A percentile compares a stretch with the other conserved stretches of the same genome.
phyloP scores from a whole-genome alignment of 108 stramenopile genomes.

The Pinguiococcus pyrenoidosus region DNA sequence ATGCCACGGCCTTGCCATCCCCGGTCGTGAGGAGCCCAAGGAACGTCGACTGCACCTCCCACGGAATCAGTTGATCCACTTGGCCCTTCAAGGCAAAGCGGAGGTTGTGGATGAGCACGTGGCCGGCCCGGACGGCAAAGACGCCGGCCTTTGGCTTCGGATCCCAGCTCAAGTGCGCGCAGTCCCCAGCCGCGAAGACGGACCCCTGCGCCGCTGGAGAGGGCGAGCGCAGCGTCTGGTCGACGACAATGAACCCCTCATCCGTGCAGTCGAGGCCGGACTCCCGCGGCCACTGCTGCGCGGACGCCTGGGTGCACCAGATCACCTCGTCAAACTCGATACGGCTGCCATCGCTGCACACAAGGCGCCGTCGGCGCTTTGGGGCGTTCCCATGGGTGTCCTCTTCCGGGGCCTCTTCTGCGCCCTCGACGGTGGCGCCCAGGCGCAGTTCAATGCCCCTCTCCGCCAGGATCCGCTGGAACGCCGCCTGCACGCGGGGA shows the following conservation, averaged over 20 bases:
- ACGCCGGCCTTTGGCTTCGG: constrained; percentile 58
- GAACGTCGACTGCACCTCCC: constrained; percentile 20
- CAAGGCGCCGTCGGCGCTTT: too few species aligned
- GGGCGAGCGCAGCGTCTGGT: constrained; percentile 31
- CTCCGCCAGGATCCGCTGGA: constrained; percentile 40
- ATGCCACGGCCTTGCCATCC: constrained; percentile 44
- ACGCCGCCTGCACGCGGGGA: constrained; percentile 23
- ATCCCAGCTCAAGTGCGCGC: constrained; percentile 29
- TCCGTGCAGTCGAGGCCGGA: constrained; percentile 28
- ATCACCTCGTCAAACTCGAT: constrained; percentile 7
- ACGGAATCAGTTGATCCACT: constrained; percentile 3
- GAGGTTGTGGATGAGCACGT: constrained; percentile 41
- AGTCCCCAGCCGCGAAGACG: constrained; percentile 58
- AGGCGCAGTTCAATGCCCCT: constrained; percentile 13
- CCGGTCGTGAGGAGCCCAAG: constrained; percentile 54
- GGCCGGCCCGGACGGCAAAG: constrained; percentile 60
- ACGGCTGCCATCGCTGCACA: too few species aligned
- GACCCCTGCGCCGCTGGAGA: not conserved
- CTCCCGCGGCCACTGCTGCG: constrained; percentile 32
- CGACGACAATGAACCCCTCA: constrained; percentile 42
- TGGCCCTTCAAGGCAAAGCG: constrained; percentile 12
- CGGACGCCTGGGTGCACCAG: constrained; percentile 38
- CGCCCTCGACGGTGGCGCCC: too few species aligned
- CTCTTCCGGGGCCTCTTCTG: too few species aligned
- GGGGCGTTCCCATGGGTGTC: too few species aligned